Evolutionary conservation across 139 green algal genomes (phyloP), one percentile per base, ranked within the genome.

Genomic region (Chlamydomonas sp.): DNA sequence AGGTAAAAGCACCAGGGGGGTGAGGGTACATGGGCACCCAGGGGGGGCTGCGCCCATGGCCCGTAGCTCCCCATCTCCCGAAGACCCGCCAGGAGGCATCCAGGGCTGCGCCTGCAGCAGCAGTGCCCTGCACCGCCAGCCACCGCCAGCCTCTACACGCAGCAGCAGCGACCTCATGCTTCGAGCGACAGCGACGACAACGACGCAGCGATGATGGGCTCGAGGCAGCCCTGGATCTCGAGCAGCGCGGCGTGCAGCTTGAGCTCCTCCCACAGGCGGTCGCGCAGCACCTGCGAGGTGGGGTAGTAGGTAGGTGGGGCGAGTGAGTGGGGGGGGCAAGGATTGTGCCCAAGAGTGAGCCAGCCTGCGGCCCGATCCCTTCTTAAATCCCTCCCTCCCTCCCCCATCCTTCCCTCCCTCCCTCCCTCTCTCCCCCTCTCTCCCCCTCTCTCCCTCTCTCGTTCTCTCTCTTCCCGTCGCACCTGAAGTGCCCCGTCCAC

Each of bases 201-300:
- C 29, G 67, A 77, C 2, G 77, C 76, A 3, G 79, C 60, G n/a
- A 90, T 58, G 5, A 95, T 33, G 0, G 88, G 81, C 67, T 91
- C 86, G 48, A 94, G 49, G 29, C 78, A 75, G 30, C 90, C 90
- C 34, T 84, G 78, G 20, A 96, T 43, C 65, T 57, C 34, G 48
- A 78, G 58, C 71, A 96, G 75, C 33, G 69, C 33, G 2, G 58
- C 68, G 63, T 84, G 76, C 35, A 86, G 35, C 31, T 54, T 48
- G 54, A 92, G 47, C 83, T 96, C 90, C 31, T 77, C 76, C 38
- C 34, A 34, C 37, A 90, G 65, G 1, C 57, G 36, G 39, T 87
- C 78, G 2, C 63, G 61, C 60, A 95, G 72, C 36, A 69, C 59
- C 29, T 54, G 3, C 58, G n/a, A 36, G 26, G n/a, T 63, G 31